A percentile compares a stretch with the other conserved stretches of the same genome.
These are phyloP conservation scores for Termitomyces titanicus DNA, from an alignment of 768 basidiomycete genomes.

Conservation along the genomic window DNA sequence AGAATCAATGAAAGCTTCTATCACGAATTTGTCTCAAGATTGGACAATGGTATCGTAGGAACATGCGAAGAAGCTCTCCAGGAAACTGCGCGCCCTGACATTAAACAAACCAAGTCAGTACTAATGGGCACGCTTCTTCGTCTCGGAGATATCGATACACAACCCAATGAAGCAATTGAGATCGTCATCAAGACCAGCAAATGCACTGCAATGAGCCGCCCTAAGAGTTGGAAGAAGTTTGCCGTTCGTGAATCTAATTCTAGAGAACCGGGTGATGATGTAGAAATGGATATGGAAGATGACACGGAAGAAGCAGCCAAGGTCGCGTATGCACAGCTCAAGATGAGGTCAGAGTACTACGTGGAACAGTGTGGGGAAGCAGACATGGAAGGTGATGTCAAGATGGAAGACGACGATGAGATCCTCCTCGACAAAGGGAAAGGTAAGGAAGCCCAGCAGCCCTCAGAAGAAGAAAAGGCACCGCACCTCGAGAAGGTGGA, in stretches of 20 bases:
- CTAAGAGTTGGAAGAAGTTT: conserved; percentile 81
- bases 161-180: conserved; percentile 69
- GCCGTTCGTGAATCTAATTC: conserved; percentile 31
- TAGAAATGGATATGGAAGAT: conserved; percentile 29
- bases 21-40: conserved; percentile 34
- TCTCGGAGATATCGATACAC: conserved; percentile 70
- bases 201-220: conserved; percentile 65
- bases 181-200: conserved; percentile 76
- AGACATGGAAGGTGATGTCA: conserved; percentile 38
- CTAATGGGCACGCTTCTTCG: conserved; percentile 63
- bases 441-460: conserved; percentile 21
- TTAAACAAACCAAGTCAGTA: conserved; percentile 65
- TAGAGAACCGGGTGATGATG: conserved; percentile 19
- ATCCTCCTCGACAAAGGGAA: conserved; percentile 20
- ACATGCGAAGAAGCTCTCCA: conserved; percentile 64
- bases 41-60: conserved; percentile 53
- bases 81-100: conserved; percentile 58
- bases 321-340: conserved; percentile 37
- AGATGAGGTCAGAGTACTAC: conserved; percentile 54
- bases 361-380: conserved; percentile 42
- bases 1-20: conserved; percentile 75
- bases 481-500: conserved; percentile 53
- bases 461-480: conserved; percentile 28
- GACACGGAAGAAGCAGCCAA: conserved; percentile 29
- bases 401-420: conserved; percentile 34